These are phyloP conservation scores for Wickerhamomyces pijperi DNA, from an alignment of 805 yeast species.

Conservation along the genomic window DNA sequence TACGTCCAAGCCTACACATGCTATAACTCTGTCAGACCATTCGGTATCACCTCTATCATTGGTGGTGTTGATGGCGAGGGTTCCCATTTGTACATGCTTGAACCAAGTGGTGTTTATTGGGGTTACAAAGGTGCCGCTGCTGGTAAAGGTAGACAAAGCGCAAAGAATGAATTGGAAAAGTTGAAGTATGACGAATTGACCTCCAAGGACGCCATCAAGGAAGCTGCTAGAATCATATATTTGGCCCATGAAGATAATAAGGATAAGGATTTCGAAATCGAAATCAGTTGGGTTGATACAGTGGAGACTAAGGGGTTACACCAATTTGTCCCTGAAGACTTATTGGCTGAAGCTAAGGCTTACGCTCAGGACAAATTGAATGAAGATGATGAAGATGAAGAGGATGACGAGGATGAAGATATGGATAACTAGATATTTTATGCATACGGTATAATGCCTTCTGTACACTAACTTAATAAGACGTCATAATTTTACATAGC, in stretches of 20 bases:
- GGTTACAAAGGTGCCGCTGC: conserved; percentile 96
- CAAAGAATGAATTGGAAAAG: conserved; percentile 92
- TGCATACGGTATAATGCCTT: background rate
- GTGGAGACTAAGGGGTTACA: conserved; percentile 75
- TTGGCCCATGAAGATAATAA: conserved; percentile 96
- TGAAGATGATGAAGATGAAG: conserved; percentile 44
- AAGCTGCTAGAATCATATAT: conserved; percentile 88
- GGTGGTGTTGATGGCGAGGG: conserved; percentile 93
- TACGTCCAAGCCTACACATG: conserved; percentile 93
- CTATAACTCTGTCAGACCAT: conserved; percentile 95
- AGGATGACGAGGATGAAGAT: conserved; percentile 35
- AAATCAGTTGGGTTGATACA: conserved; percentile 76
- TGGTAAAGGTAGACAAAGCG: conserved; percentile 98
- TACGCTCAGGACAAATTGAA: conserved; percentile 76
- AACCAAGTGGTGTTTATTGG: conserved; percentile 96
- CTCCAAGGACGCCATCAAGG: conserved; percentile 76
- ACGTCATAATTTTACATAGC: too few relatives aligned
- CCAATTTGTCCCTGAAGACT: conserved; percentile 65
- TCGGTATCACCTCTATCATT: conserved; percentile 84
- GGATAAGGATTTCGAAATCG: conserved; percentile 94
- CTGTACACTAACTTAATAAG: background rate
- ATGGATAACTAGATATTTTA: conserved; percentile 15
- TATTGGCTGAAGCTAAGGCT: conserved; percentile 73
- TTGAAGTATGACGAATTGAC: conserved; percentile 56
- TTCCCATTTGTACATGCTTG: conserved; percentile 89